These are phyloP conservation scores for Xenosphaeropsis pyriputrescens DNA, from an alignment of 2,329 filamentous ascomycete species.

Conservation along the genomic window DNA sequence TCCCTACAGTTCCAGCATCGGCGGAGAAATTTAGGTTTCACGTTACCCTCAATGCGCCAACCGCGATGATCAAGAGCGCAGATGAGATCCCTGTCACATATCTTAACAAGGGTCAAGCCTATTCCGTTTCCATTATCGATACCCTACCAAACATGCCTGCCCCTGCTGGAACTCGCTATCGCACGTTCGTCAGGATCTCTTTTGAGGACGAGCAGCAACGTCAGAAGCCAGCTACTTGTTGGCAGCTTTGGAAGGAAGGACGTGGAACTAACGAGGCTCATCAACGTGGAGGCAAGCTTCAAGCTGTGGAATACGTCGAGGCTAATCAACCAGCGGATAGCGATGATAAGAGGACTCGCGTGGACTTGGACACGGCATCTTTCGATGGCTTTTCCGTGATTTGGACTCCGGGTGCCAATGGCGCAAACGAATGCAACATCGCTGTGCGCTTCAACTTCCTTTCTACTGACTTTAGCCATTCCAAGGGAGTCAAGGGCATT, in stretches of 20 bases:
- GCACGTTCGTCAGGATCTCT: slow-evolving; percentile 86
- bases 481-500: slow-evolving; percentile 96
- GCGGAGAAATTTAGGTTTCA: slow-evolving; percentile 77
- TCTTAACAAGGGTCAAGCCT: slow-evolving; percentile 93
- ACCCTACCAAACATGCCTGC: slow-evolving; percentile 47
- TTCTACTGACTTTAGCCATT: slow-evolving; percentile 97
- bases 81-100: slow-evolving; percentile 97
- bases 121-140: slow-evolving; percentile 74
- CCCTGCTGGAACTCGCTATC: slow-evolving; percentile 53
- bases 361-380: slow-evolving; percentile 62
- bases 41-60: slow-evolving; percentile 81
- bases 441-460: slow-evolving; percentile 96
- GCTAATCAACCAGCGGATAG: slow-evolving; percentile 41
- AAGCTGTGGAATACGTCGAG: slow-evolving; percentile 89
- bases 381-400: slow-evolving; percentile 90
- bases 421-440: slow-evolving; percentile 63
- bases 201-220: slow-evolving; percentile 95
- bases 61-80: slow-evolving; percentile 82
- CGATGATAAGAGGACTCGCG: slow-evolving; percentile 50
- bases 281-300: slow-evolving; percentile 78
- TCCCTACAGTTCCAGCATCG: slow-evolving; percentile 31
- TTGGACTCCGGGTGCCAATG: slow-evolving; percentile 64
- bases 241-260: slow-evolving; percentile 93
- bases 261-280: slow-evolving; percentile 92
- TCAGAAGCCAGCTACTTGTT: slow-evolving; percentile 66